A percentile compares a stretch with the other conserved stretches of the same genome.
These are phyloP conservation scores for Pyrenochaeta sp. DNA, from an alignment of 2,329 filamentous ascomycete genomes.

Conservation along the genomic window DNA sequence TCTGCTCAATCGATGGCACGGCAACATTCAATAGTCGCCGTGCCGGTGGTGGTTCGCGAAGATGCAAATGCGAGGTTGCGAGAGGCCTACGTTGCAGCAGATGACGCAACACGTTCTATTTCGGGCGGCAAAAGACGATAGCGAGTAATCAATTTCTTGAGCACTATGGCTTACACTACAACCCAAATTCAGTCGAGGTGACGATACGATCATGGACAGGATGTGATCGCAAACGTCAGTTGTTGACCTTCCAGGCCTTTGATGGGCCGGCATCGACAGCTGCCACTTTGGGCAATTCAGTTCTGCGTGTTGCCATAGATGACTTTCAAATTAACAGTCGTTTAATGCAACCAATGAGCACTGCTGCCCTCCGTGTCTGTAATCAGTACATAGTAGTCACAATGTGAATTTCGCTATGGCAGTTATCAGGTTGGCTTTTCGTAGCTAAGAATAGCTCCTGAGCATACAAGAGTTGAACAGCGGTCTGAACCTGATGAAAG, in stretches of 20 bases:
- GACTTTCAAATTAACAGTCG: slow-evolving; percentile 30
- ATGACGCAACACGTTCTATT: slow-evolving; percentile 13
- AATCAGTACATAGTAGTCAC: slow-evolving; percentile 32
- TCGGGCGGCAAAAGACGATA: neutral
- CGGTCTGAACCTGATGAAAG: slow-evolving; percentile 14
- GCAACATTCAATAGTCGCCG: neutral
- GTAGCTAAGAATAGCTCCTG: slow-evolving; percentile 24
- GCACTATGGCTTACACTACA: neutral
- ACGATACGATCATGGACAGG: neutral
- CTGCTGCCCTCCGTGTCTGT: slow-evolving; percentile 1
- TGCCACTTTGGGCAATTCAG: slow-evolving; percentile 19
- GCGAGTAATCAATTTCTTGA: neutral
- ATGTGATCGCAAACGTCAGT: neutral
- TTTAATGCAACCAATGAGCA: slow-evolving; percentile 28
- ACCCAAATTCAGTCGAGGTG: neutral
- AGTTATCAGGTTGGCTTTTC: slow-evolving; percentile 5
- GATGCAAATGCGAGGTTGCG: neutral
- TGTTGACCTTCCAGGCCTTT: neutral
- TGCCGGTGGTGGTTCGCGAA: neutral
- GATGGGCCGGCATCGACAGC: neutral
- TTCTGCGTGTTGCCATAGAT: slow-evolving; percentile 18
- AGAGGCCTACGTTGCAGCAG: slow-evolving; percentile 4
- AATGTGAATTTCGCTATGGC: slow-evolving; percentile 9
- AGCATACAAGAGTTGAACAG: slow-evolving; percentile 2
- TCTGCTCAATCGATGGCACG: slow-evolving; percentile 1